Evolutionary conservation across 1,284 basidiomycete species (phyloP), one percentile per base, ranked within the genome.

Genomic region (Puccinia brachypodii): DNA sequence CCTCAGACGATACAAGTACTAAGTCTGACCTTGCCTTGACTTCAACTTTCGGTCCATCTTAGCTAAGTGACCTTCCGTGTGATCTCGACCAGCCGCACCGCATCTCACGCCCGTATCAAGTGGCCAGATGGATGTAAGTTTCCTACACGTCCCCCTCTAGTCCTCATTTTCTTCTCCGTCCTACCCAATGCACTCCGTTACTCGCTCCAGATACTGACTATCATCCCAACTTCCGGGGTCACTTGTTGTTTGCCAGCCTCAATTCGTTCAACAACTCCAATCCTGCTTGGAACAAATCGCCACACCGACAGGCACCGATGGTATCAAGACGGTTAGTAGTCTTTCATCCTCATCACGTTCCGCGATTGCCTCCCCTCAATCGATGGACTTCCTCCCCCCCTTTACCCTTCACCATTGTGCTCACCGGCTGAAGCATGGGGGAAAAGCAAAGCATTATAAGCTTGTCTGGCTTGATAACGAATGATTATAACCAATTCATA

Each of bases 401-500:
- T 13, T 25, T 36, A 3, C 19, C 31, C 19, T 33, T 33, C 8
- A 1, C 60, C n/a, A n/a, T n/a, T n/a, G n/a, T 62, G 60, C 14
- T 50, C 8, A 33, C 22, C 19, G 13, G 7, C 16, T 3, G 38
- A 28, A 60, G 33, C 25, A 40, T n/a, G n/a, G n/a, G 13, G 22
- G 1, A 62, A n/a, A n/a, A n/a, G 9, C 28, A 47, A 53, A 4
- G 28, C 38, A 19, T n/a, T 8, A 50, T 50, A 13, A 25, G 42
- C 40, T 38, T 2, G 31, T 38, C 72, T 42, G 58, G 44, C 33
- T 64, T n/a, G 76, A 73, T 81, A 40, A 28, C 53, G 62, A 47
- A 75, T 81, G 79, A 81, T 81, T 81, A 81, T 81, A 60, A 66
- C 60, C 31, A 47, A 75, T 74, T 81, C 79, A 81, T 72, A 81